phyloP scores from a whole-genome alignment of 495 filamentous ascomycete genomes.

The Aspergillus nidulans region DNA sequence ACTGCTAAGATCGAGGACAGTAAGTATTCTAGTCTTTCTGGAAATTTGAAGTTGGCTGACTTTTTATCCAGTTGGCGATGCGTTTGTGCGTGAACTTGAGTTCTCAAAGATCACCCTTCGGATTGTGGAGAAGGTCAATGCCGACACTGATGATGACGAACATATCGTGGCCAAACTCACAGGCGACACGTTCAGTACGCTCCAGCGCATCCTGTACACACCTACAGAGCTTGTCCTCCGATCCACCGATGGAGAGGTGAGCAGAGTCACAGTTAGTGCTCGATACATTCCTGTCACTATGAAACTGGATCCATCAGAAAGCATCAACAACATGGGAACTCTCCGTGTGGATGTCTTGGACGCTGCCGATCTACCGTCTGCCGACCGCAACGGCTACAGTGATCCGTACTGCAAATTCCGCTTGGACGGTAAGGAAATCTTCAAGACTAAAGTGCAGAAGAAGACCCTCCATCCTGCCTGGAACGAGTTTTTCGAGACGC shows the following conservation, averaged over 20 bases:
- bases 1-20: slow-evolving; percentile 74
- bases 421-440: slow-evolving; percentile 77
- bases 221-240: slow-evolving; percentile 76
- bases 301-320: slow-evolving; percentile 88
- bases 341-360: slow-evolving; percentile 89
- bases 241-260: slow-evolving; percentile 68
- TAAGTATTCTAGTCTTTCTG: slow-evolving; percentile 28
- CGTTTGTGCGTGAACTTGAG: slow-evolving; percentile 92
- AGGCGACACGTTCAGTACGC: slow-evolving; percentile 77
- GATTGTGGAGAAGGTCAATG: slow-evolving; percentile 67
- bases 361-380: slow-evolving; percentile 79
- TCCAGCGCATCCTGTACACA: slow-evolving; percentile 88
- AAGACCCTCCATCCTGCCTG: slow-evolving; percentile 92
- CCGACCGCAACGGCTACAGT: slow-evolving; percentile 92
- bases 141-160: slow-evolving; percentile 67
- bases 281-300: slow-evolving; percentile 94
- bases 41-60: slow-evolving; percentile 6
- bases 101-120: slow-evolving; percentile 90
- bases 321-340: slow-evolving; percentile 96
- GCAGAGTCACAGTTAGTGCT: slow-evolving; percentile 81
- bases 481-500: slow-evolving; percentile 91
- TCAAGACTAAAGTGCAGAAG: slow-evolving; percentile 92
- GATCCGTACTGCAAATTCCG: slow-evolving; percentile 96
- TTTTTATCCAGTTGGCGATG: slow-evolving; percentile 64
- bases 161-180: slow-evolving; percentile 75